Conservation (phyloP, 2,329 filamentous ascomycete species). For the Alternaria ethzedia region DNA sequence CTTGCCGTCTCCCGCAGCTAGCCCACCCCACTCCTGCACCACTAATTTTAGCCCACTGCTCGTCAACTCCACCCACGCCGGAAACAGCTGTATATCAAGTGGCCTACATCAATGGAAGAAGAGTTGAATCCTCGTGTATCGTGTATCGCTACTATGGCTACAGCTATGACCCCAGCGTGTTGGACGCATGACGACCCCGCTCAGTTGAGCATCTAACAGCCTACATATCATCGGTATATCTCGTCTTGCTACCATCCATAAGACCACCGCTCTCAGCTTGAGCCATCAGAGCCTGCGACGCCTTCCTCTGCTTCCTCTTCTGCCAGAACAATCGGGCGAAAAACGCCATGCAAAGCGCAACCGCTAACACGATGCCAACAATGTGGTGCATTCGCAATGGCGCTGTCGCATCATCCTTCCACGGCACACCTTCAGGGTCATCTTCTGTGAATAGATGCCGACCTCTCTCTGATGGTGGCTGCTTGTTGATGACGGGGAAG, state of each 20-base stretch:
- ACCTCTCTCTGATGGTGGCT: not conserved
- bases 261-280: not conserved
- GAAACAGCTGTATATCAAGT: not conserved
- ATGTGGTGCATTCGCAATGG: not conserved
- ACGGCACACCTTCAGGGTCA: not conserved
- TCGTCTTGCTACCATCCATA: not conserved
- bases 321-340: not conserved
- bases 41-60: not conserved
- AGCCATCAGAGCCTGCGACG: not conserved
- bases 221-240: not conserved
- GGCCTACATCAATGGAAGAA: not conserved
- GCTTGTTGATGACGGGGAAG: not conserved
- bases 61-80: not conserved
- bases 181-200: not conserved
- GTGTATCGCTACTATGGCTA: not conserved
- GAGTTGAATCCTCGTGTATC: not conserved
- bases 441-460: not conserved
- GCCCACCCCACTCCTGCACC: slow-evolving; percentile 1
- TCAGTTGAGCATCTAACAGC: not conserved
- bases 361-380: not conserved
- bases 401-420: no score
- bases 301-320: not conserved
- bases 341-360: not conserved
- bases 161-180: not conserved
- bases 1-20: slow-evolving; percentile 14